Evolutionary conservation across 352 stramenopile genomes (phyloP), one percentile per base, ranked within the genome.

Genomic region (Pythium coloratum): DNA sequence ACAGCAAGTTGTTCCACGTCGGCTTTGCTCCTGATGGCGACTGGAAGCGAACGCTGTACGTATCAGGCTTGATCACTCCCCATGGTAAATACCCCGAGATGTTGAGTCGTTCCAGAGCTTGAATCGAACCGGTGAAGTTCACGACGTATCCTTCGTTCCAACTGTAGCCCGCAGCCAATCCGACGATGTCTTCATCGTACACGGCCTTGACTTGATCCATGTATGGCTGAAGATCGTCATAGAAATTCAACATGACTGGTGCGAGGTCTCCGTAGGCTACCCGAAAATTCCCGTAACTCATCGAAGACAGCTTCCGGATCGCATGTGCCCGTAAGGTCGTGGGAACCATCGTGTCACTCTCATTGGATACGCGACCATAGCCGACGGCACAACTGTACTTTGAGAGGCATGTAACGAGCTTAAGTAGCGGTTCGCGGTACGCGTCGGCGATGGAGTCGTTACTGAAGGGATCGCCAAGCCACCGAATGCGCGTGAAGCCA

Each of bases 361-460:
- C 3, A 8, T 13, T 55, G 2, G 49, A 55, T 4, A 36, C 1
- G 3, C 1, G 9, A 20, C 26, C 4, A 30, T 55, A 55, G 49
- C 49, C 49, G 18, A 55, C 49, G 9, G 49, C 49, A 10, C 49
- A 55, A 33, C 10, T 55, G 49, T 55, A 12, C 49, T 55, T 55
- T 8, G 49, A 30, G 10, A 55, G 20, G 20, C 49, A 55, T 8
- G 24, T 26, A 2, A 55, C 24, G 13, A 55, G 20, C 2, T 55
- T 20, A 9, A 55, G 24, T 13, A 55, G 10, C 24, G 9, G 20
- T 5, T 55, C 49, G 36, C 49, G 49, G 24, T 18, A 55, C 7
- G 18, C 24, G 1, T 30, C 7, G 8, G 49, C 18, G 1, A 55
- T 8, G 6, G 49, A 33, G 26, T 33, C 49, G 28, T 55, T 36